A percentile compares a stretch with the other conserved stretches of the same genome.
phyloP scores from a whole-genome alignment of 83 land plant species.

The Thuja plicata region DNA sequence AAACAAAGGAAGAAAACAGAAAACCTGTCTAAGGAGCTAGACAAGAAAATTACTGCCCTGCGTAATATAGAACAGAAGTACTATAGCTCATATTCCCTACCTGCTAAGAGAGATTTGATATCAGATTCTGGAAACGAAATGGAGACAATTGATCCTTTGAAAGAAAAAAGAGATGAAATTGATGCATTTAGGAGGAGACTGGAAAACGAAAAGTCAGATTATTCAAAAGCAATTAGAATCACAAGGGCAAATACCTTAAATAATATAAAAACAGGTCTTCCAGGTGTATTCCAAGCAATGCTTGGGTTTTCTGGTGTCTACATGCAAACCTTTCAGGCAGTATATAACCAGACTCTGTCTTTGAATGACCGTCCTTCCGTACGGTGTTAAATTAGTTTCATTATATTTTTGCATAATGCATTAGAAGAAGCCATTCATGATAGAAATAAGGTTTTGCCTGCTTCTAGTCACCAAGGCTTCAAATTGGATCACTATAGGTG shows the following conservation, averaged over 20 bases:
- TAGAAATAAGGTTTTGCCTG: slow-evolving; percentile 8
- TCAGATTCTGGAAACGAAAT: slow-evolving; percentile 28
- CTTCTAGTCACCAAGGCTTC: slow-evolving; percentile 1
- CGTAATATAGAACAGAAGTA: slow-evolving; percentile 61
- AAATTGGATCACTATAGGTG: slow-evolving; percentile 9
- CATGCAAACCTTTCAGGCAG: slow-evolving; percentile 42
- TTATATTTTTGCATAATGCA: background rate
- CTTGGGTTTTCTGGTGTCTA: slow-evolving; percentile 64
- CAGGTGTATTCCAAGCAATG: slow-evolving; percentile 87
- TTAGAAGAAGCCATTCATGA: slow-evolving; percentile 2
- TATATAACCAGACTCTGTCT: slow-evolving; percentile 31
- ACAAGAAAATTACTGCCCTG: slow-evolving; percentile 62
- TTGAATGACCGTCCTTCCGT: slow-evolving; percentile 4
- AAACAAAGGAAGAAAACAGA: slow-evolving; percentile 74
- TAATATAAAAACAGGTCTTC: slow-evolving; percentile 88
- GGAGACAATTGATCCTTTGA: slow-evolving; percentile 61
- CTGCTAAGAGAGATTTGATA: slow-evolving; percentile 33
- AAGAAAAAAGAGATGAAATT: slow-evolving; percentile 64
- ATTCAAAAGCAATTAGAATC: slow-evolving; percentile 62
- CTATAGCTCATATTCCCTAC: slow-evolving; percentile 55
- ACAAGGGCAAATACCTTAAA: slow-evolving; percentile 85
- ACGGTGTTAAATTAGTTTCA: background rate
- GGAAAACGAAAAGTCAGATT: slow-evolving; percentile 62
- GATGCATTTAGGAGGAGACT: slow-evolving; percentile 61
- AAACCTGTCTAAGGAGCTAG: slow-evolving; percentile 65